Percentiles rank a stretch among this genome's conserved stretches.
These are phyloP conservation scores for Trifolium subterraneum DNA, from an alignment of 306 rosid genomes.

Conservation along the genomic window DNA sequence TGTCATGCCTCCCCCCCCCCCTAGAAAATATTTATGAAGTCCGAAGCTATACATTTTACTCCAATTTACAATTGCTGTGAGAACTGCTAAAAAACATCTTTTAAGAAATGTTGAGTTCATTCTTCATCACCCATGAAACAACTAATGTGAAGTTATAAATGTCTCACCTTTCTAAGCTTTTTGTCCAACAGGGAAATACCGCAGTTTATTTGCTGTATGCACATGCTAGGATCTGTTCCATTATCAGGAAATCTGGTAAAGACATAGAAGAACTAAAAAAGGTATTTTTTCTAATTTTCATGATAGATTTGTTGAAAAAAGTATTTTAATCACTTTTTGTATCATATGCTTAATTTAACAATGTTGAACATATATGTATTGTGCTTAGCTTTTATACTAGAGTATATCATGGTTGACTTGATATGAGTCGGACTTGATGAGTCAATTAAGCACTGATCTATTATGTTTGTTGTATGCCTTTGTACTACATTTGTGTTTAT, in stretches of 20 bases:
- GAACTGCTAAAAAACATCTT: not conserved
- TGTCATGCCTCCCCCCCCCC: not conserved
- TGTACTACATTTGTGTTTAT: not conserved
- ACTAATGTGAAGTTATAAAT: not conserved
- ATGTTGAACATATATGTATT: not conserved
- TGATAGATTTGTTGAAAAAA: not conserved
- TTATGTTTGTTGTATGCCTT: not conserved
- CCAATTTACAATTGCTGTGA: not conserved
- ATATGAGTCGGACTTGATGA: not conserved
- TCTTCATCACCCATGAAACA: not conserved
- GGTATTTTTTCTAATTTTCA: constrained; percentile 49
- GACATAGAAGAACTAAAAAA: constrained; percentile 77
- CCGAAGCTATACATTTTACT: not conserved
- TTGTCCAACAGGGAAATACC: constrained; percentile 79
- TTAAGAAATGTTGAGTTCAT: not conserved
- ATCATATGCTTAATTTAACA: not conserved
- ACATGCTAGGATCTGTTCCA: constrained; percentile 93
- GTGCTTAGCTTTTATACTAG: constrained; percentile 12
- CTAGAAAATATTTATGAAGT: not conserved
- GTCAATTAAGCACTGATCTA: not conserved
- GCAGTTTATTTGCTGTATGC: constrained; percentile 71
- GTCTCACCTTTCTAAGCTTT: constrained; percentile 26
- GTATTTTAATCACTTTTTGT: not conserved
- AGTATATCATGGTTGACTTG: constrained; percentile 25
- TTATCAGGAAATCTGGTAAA: constrained; percentile 87